Evolutionary conservation across 306 rosid species (phyloP).

Genomic region (Crataegus laevigata): DNA sequence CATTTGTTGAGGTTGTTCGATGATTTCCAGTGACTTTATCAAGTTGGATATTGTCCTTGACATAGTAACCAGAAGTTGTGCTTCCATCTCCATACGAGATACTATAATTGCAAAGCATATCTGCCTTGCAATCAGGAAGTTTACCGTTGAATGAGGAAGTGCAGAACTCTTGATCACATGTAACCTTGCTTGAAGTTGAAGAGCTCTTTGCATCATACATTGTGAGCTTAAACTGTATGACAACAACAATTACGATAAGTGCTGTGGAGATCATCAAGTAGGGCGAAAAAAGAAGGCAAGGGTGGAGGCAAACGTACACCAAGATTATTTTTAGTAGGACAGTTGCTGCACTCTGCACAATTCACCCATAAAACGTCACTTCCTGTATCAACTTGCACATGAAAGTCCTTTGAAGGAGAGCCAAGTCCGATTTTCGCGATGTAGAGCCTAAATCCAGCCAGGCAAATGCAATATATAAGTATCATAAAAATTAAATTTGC

Average conservation of each 20-base stretch:
- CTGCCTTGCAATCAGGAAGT: slow-evolving; percentile 47
- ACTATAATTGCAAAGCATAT: slow-evolving; percentile 47
- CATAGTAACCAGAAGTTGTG: slow-evolving; percentile 58
- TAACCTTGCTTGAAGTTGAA: slow-evolving; percentile 38
- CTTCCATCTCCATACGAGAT: slow-evolving; percentile 88
- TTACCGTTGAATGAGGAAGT: slow-evolving; percentile 38
- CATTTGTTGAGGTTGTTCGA: slow-evolving; percentile 28
- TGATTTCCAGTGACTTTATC: slow-evolving; percentile 41
- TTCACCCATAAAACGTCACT: slow-evolving; percentile 91
- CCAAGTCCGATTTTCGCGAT: slow-evolving; percentile 73
- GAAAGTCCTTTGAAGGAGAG: slow-evolving; percentile 61
- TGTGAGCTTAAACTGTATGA: slow-evolving; percentile 58
- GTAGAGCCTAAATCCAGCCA: slow-evolving; percentile 54
- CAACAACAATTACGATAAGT: slow-evolving; percentile 20
- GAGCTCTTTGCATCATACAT: slow-evolving; percentile 55
- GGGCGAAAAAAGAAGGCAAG: not conserved
- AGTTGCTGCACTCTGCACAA: slow-evolving; percentile 53
- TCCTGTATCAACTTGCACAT: slow-evolving; percentile 95
- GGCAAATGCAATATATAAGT: not conserved
- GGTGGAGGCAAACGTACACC: slow-evolving; percentile 48
- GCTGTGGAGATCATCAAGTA: not conserved
- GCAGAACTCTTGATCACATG: slow-evolving; percentile 67
- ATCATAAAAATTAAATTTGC: not conserved
- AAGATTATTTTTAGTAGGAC: slow-evolving; percentile 63
- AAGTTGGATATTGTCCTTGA: slow-evolving; percentile 57